These are phyloP conservation scores for Trichosporon coremiiforme DNA, from an alignment of 1,284 basidiomycete species.

Conservation along the genomic window DNA sequence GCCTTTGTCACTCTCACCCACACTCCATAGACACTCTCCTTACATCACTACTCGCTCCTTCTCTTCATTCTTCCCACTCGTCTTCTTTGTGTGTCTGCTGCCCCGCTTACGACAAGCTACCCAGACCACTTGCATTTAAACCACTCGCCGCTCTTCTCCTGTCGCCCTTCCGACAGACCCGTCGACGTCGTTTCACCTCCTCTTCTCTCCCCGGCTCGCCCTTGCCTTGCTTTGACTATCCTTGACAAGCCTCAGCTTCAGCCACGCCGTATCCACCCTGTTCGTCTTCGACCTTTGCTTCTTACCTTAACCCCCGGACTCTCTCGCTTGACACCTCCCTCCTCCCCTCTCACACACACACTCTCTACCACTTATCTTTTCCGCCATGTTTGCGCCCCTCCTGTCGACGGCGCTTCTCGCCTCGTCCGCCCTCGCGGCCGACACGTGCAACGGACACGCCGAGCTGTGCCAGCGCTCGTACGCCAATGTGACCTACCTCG, in stretches of 20 bases:
- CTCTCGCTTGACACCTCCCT: neutral
- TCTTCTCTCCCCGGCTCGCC: neutral
- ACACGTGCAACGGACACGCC: slow-evolving; percentile 79
- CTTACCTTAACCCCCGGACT: neutral
- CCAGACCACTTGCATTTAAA: neutral
- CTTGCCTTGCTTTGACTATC: neutral
- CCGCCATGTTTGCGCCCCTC: slow-evolving; percentile 29
- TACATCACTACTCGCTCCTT: neutral
- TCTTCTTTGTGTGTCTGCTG: neutral
- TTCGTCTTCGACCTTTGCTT: neutral
- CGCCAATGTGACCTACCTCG: slow-evolving; percentile 79
- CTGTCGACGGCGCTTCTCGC: slow-evolving; percentile 31
- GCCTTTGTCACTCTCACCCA: neutral
- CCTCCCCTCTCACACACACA: neutral
- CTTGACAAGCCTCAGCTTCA: neutral
- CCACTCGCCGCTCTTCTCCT: neutral
- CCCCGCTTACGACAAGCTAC: slow-evolving; percentile 4
- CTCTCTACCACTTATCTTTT: neutral
- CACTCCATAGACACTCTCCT: neutral
- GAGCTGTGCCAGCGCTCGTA: slow-evolving; percentile 74
- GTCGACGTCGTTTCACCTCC: slow-evolving; percentile 11
- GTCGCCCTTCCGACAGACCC: neutral
- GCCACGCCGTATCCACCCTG: slow-evolving; percentile 11
- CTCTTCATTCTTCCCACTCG: neutral
- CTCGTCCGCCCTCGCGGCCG: slow-evolving; percentile 55